Evolutionary conservation across 2,329 filamentous ascomycete genomes (phyloP), one percentile per base, ranked within the genome.

Genomic region (Calonectria pseudoreteaudii): DNA sequence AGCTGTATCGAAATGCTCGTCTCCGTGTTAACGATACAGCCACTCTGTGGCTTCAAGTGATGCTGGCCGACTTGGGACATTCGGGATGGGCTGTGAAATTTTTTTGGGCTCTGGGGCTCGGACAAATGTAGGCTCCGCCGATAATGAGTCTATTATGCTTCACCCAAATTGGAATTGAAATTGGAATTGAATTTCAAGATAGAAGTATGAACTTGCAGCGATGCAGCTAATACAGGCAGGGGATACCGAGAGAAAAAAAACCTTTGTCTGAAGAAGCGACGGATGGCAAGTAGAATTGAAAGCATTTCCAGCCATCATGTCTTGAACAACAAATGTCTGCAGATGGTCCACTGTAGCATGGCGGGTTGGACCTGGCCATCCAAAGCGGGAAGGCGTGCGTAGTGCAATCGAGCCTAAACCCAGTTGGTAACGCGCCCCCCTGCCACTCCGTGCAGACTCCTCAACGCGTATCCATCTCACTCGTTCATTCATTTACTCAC

Each of bases 381-480:
- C 30, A 68, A 67, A 62, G 60, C 20, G 64, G 72, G 58, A 74
- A 74, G 58, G 73, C 69, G 69, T 38, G 66, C 23, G 65, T 50
- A 67, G 66, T 62, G 44, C 47, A 56, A 69, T 70, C 68, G 67
- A 62, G 71, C 31, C 71, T 73, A 73, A 71, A 56, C 71, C 66
- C 58, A 64, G 70, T 70, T 72, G 62, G 66, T 75, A 75, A 75
- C 70, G 73, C 73, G 73, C 70, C 62, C 73, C 70, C 70, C 66
- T 68, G 65, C 44, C 50, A 41, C 65, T 56, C 71, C 52, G 72
- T 68, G 72, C 72, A 74, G 69, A 75, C 73, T 74, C 73, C 73
- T 75, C 73, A 75, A 75, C 73, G 73, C 73, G 73, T 74, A 68
- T 66, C 52, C 66, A 66, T 69, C 65, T 68, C 65, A 44, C 68